Conservation (phyloP, 768 basidiomycete genomes). For the Auricularia sp. region DNA sequence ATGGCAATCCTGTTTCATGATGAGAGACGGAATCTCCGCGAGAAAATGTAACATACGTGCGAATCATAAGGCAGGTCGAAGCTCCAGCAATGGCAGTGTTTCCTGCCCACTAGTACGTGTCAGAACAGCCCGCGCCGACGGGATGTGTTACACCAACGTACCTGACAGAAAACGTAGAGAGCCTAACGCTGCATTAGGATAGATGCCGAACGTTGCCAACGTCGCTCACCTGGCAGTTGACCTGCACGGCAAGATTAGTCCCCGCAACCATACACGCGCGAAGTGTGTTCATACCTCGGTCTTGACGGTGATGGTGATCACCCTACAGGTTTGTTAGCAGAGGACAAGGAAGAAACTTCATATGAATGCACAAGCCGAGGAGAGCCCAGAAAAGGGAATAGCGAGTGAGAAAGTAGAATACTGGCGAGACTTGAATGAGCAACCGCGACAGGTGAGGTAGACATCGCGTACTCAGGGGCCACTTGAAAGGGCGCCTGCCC, state of each 20-base stretch:
- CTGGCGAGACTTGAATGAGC: constrained; percentile 16
- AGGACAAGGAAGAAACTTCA: too few relatives aligned
- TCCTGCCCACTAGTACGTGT: constrained; percentile 40
- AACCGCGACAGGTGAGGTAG: not conserved
- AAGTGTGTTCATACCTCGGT: constrained; percentile 26
- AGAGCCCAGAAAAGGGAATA: constrained; percentile 62
- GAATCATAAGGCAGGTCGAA: constrained; percentile 58
- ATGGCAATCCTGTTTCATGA: constrained; percentile 45
- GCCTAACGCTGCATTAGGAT: constrained; percentile 26
- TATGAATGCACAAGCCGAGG: constrained; percentile 43
- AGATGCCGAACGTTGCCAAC: not conserved
- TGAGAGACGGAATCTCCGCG: not conserved
- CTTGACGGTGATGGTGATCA: constrained; percentile 45
- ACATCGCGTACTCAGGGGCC: constrained; percentile 35
- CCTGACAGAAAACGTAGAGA: constrained; percentile 60
- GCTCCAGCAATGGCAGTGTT: constrained; percentile 56
- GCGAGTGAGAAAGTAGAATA: constrained; percentile 60
- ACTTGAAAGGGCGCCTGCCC: constrained; percentile 46
- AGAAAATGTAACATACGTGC: constrained; percentile 34
- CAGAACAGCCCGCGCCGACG: too few relatives aligned
- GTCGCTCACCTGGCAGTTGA: constrained; percentile 42
- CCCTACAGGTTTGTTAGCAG: constrained; percentile 24
- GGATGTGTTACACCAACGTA: constrained; percentile 16
- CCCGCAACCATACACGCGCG: not conserved
- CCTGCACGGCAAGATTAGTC: constrained; percentile 21